Evolutionary conservation across 306 rosid species (phyloP).

Genomic region (Begonia loranthoides): DNA sequence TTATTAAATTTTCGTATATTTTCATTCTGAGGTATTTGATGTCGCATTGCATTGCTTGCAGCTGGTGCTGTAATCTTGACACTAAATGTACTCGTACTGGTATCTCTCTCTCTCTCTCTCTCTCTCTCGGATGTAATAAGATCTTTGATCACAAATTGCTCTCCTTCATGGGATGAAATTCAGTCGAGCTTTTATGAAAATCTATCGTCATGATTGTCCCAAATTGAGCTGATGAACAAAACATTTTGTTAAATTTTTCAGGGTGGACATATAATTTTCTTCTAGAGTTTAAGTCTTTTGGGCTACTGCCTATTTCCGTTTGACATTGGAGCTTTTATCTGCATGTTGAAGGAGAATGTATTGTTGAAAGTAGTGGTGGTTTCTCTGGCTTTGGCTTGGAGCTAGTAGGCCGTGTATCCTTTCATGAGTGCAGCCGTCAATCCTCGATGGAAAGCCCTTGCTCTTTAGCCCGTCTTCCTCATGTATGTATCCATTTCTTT

Average conservation of each 20-base stretch:
- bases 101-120: too few relatives aligned
- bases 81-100: conserved; percentile 85
- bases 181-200: too few relatives aligned
- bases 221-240: too few relatives aligned
- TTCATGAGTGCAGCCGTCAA: conserved; percentile 93
- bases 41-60: conserved; percentile 90
- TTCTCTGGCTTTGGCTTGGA: conserved; percentile 76
- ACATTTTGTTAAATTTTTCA: conserved; percentile 11
- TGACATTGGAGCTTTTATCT: conserved; percentile 68
- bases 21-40: conserved; percentile 88
- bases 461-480: background rate
- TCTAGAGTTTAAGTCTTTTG: conserved; percentile 81
- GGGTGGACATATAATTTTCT: conserved; percentile 95
- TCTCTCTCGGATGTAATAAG: background rate
- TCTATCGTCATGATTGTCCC: too few relatives aligned
- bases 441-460: conserved; percentile 87
- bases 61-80: conserved; percentile 81
- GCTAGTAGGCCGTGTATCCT: conserved; percentile 96
- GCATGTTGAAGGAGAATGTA: conserved; percentile 80
- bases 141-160: background rate
- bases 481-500: conserved; percentile 1
- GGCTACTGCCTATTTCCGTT: conserved; percentile 88
- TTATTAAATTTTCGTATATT: too few relatives aligned
- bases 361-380: conserved; percentile 68
- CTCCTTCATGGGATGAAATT: too few relatives aligned